A percentile compares a stretch with the other conserved stretches of the same genome.
phyloP scores from a whole-genome alignment of 306 rosid genomes.

The Cucumis sativus region Cucumber_9930_V3 NC_026660.2:17690001-17690500 shows the following conservation, averaged over 20 bases:
- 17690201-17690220: conserved; percentile 78
- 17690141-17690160: background rate
- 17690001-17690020: too few relatives aligned
- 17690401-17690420: conserved; percentile 94
- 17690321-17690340: conserved; percentile 80
- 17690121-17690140: background rate
- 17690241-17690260: conserved; percentile 89
- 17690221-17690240: conserved; percentile 83
- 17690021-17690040: too few relatives aligned
- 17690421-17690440: conserved; percentile 99
- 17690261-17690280: conserved; percentile 92
- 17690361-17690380: conserved; percentile 94
- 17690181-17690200: conserved; percentile 46
- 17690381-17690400: conserved; percentile 97
- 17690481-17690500: conserved; percentile 91
- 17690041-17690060: too few relatives aligned
- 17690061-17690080: background rate
- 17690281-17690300: conserved; percentile 89
- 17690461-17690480: conserved; percentile 94
- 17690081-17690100: background rate
- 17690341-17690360: conserved; percentile 93
- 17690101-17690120: background rate
- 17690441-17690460: conserved; percentile 90
- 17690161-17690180: conserved; percentile 35
- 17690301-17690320: conserved; percentile 73